These are phyloP conservation scores for Diphasiastrum complanatum DNA, from an alignment of 83 land plant species.

Conservation along the genomic window DNA sequence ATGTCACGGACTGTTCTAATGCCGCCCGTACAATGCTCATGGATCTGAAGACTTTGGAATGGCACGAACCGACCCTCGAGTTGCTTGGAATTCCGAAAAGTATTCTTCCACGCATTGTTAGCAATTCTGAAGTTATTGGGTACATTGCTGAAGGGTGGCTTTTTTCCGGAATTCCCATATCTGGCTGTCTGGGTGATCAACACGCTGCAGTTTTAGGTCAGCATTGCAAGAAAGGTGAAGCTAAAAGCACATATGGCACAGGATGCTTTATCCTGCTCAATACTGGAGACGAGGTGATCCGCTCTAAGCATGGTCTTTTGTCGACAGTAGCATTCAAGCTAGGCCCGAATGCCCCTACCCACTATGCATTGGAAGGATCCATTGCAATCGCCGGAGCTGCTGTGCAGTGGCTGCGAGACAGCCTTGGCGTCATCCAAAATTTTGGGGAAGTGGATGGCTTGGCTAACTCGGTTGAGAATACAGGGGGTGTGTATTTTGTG, in stretches of 20 bases:
- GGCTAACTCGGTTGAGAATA: conserved; percentile 53
- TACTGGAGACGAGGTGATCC: conserved; percentile 60
- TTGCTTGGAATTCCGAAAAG: conserved; percentile 50
- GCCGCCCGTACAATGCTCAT: conserved; percentile 90
- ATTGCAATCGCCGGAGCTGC: conserved; percentile 97
- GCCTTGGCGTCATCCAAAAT: conserved; percentile 65
- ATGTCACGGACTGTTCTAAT: conserved; percentile 95
- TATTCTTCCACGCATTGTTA: conserved; percentile 70
- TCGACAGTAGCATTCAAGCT: conserved; percentile 82
- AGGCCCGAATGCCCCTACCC: conserved; percentile 66
- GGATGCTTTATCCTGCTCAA: conserved; percentile 92
- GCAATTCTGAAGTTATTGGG: conserved; percentile 81
- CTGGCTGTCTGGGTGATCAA: conserved; percentile 96
- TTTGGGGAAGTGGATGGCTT: conserved; percentile 69
- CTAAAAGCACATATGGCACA: conserved; percentile 96
- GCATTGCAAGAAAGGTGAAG: conserved; percentile 73
- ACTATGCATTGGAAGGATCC: conserved; percentile 89
- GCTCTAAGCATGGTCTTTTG: conserved; percentile 75
- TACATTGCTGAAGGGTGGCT: conserved; percentile 72
- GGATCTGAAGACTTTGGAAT: conserved; percentile 73
- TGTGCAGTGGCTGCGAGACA: conserved; percentile 94
- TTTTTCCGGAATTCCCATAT: conserved; percentile 54
- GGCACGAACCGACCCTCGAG: conserved; percentile 66
- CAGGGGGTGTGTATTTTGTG: conserved; percentile 93
- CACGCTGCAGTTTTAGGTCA: conserved; percentile 98